phyloP scores from a whole-genome alignment of 306 rosid genomes.

The Vachellia pachyceras region DNA sequence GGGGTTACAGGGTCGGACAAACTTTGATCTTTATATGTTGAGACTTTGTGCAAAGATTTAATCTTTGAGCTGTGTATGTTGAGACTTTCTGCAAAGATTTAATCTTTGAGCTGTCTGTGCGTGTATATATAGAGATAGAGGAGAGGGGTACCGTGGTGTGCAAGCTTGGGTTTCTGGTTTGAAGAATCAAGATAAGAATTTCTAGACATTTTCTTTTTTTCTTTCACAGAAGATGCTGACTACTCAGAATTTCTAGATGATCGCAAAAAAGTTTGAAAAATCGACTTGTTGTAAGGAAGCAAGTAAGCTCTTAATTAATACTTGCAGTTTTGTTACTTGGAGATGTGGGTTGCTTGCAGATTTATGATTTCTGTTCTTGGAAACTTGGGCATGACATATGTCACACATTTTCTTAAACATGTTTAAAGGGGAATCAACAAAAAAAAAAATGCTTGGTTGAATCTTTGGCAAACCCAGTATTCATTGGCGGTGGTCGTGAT shows the following conservation, averaged over 20 bases:
- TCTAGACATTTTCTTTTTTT: neutral
- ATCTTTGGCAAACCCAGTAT: no score
- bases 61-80: neutral
- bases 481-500: no score
- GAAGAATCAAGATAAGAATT: neutral
- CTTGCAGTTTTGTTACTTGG: neutral
- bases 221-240: neutral
- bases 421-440: no score
- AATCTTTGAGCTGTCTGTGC: neutral
- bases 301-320: neutral
- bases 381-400: neutral
- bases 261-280: neutral
- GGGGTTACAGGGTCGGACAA: neutral
- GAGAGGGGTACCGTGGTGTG: neutral
- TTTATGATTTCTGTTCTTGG: neutral
- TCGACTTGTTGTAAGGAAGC: neutral
- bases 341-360: neutral
- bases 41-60: neutral
- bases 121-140: neutral
- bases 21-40: neutral
- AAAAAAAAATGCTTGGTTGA: no score
- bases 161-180: neutral
- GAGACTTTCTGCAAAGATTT: neutral
- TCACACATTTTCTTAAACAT: neutral
- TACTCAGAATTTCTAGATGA: neutral